Evolutionary conservation across 2,329 filamentous ascomycete genomes (phyloP).

Genomic region (Pyrenophora seminiperda): DNA sequence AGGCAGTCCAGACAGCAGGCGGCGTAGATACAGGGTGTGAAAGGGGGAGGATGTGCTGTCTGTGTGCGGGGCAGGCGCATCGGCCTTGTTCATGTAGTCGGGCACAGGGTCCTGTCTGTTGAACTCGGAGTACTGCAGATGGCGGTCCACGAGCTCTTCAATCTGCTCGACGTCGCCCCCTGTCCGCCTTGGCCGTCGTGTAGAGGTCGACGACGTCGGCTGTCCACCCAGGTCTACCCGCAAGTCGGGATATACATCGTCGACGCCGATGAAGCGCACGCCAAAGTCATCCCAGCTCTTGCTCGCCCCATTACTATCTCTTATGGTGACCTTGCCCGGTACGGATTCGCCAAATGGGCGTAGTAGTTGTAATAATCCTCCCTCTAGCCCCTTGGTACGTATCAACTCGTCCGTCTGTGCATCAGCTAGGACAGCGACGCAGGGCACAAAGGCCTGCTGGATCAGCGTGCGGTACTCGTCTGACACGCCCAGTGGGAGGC

Average conservation of each 20-base stretch:
- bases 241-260: slow-evolving; percentile 55
- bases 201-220: slow-evolving; percentile 32
- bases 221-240: slow-evolving; percentile 31
- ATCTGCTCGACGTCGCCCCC: slow-evolving; percentile 68
- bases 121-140: slow-evolving; percentile 75
- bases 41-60: slow-evolving; percentile 68
- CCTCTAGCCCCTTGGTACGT: slow-evolving; percentile 79
- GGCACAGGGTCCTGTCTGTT: slow-evolving; percentile 44
- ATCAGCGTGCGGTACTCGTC: slow-evolving; percentile 69
- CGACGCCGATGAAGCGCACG: slow-evolving; percentile 79
- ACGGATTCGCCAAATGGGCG: slow-evolving; percentile 89
- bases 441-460: slow-evolving; percentile 83
- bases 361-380: slow-evolving; percentile 82
- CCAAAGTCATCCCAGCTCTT: slow-evolving; percentile 87
- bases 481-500: slow-evolving; percentile 49
- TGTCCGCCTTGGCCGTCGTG: slow-evolving; percentile 47
- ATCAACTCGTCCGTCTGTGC: slow-evolving; percentile 81
- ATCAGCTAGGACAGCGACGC: slow-evolving; percentile 86
- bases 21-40: slow-evolving; percentile 82
- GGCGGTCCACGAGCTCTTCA: slow-evolving; percentile 79
- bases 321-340: slow-evolving; percentile 83
- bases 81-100: slow-evolving; percentile 51
- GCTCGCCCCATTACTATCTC: slow-evolving; percentile 87
- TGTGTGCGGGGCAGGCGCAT: slow-evolving; percentile 17
- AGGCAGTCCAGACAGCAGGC: slow-evolving; percentile 78